Base-by-base conservation (phyloP, 768 basidiomycete species). In the Russula virescens region DNA sequence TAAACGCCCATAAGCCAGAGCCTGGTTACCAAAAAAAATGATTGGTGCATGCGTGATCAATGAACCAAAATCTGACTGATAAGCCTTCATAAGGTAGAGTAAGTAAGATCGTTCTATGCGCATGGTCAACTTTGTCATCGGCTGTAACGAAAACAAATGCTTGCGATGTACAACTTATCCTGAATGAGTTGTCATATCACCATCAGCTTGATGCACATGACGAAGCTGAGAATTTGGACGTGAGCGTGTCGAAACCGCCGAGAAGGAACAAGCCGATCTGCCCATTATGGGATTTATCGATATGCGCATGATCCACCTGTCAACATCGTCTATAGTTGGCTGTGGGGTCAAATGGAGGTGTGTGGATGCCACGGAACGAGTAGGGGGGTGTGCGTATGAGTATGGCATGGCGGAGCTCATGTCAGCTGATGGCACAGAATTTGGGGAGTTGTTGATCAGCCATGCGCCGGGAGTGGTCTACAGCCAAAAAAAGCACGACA, bases 31-130 rank as follows among this genome's bases (percentile, higher is more conserved):
- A n/a, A 40, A 48, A 48, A 58, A 42, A 60, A 18, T 14, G 64
- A 53, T n/a, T 59, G 65, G 79, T 87, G 67, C 73, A 88, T 92
- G 81, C 94, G 73, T 98, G 95, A 70, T 88, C 92, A 49, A 94
- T 85, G 72, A 96, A 97, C 94, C 95, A 97, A 67, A 98, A 91
- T 0, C 91, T 95, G 60, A 98, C 82, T 50, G 97, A 78, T 25
- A 97, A 75, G 10, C 83, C 93, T 73, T 97, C 94, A 68, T 92
- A 95, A 13, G 85, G 72, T 26, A 91, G 68, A 25, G 91, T 94
- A 46, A 96, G 81, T 10, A 89, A 63, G 68, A 95, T 94, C 26
- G 94, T 96, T 63, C 94, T 97, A 60, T 40, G 55, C 21, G 46
- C 19, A 19, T 25, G 18, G 34, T 13, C 11, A 19, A 23, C 45